Evolutionary conservation across 805 yeast genomes (phyloP), one percentile per base, ranked within the genome.

Genomic region (Novakomyces olei): DNA sequence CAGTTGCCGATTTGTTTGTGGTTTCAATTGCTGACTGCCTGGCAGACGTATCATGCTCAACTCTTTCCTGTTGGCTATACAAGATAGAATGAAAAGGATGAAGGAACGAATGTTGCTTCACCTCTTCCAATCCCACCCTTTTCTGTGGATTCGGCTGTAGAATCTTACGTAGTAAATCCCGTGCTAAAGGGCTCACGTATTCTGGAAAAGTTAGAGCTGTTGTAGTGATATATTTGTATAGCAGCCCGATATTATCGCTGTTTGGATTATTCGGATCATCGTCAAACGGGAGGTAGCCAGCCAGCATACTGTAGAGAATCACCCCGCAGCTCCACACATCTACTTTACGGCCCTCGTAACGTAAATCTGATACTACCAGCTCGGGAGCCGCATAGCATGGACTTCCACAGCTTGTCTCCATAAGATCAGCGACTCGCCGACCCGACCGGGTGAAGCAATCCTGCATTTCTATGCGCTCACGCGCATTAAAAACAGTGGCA

Each of bases 311-410:
- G 48, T 81, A 88, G 27, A 88, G 56, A 34, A 88, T 88, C 19
- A 88, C 83, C 37, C 98, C 98, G 45, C 92, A 70, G 0, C 94
- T 79, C 98, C 98, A 88, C 27, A 83, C 75, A 54, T 88, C 98
- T 20, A 80, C 95, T 53, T 80, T 81, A 39, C 80, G 67, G 15
- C 93, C 95, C 42, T 77, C 80, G 49, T 88, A 88, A n/a, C n/a
- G n/a, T 10, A 92, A 81, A 34, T 71, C 66, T 12, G 1, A 7
- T 40, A 72, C 78, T 3, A 88, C 98, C 36, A 88, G 57, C 50
- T 88, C 98, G 0, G 98, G 98, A 1, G 98, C 98, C 0, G 98
- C 98, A 53, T 85, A 85, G 51, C 98, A 85, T 1, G 98, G 98
- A 2, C 93, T 79, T 1, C 98, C 98, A 52, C 98, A 85, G 24